These are phyloP conservation scores for Penicillium desertorum DNA, from an alignment of 495 filamentous ascomycete genomes.

Conservation along the genomic window DNA sequence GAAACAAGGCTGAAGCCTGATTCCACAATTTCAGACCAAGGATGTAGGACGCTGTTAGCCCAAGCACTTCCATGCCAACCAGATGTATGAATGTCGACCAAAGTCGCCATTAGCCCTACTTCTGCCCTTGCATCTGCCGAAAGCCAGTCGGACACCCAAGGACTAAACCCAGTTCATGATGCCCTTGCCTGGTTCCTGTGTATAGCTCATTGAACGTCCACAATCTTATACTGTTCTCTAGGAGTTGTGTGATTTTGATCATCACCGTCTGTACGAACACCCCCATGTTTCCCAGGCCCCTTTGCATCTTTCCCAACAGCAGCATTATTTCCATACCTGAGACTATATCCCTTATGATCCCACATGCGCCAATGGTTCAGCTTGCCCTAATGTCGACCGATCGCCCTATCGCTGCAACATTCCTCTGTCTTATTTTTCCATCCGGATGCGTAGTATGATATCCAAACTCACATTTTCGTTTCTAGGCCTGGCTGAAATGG, in stretches of 20 bases:
- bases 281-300: constrained; percentile 14
- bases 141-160: constrained; percentile 11
- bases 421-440: constrained; percentile 1
- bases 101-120: constrained; percentile 2
- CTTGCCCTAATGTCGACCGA: neutral
- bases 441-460: constrained; percentile 12
- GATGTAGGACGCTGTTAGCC: constrained; percentile 13
- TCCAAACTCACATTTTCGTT: constrained; percentile 19
- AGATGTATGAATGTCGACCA: constrained; percentile 6
- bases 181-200: constrained; percentile 4
- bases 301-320: constrained; percentile 21
- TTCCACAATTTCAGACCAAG: neutral
- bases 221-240: constrained; percentile 41
- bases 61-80: constrained; percentile 5
- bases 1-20: constrained; percentile 1
- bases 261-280: constrained; percentile 59
- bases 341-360: neutral
- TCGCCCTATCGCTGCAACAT: constrained; percentile 1
- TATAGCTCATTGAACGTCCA: neutral
- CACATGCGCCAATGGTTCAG: constrained; percentile 10
- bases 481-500: constrained; percentile 73
- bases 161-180: constrained; percentile 10
- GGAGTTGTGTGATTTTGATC: constrained; percentile 67
- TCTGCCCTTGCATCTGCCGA: constrained; percentile 3
- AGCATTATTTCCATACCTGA: constrained; percentile 6